Conservation (phyloP, 352 stramenopile genomes). For the Globisporangium lucens region DNA sequence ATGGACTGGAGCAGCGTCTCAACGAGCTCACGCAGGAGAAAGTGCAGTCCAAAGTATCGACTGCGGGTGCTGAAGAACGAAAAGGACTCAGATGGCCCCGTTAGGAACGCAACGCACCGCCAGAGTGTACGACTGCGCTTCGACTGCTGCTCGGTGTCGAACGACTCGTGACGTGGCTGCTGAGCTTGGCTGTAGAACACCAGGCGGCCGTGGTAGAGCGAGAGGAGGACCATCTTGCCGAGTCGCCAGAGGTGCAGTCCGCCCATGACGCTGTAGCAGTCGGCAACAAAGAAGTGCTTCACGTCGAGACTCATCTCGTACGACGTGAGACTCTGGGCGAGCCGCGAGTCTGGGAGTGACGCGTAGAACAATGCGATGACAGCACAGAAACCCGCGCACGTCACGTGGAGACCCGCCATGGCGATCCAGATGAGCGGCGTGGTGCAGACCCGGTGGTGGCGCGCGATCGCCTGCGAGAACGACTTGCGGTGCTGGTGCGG, state of each 20-base stretch:
- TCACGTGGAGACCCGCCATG: background rate
- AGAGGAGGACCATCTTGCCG: background rate
- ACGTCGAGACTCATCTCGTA: conserved; percentile 2
- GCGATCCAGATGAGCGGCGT: background rate
- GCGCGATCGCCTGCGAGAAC: background rate
- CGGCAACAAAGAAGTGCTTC: background rate
- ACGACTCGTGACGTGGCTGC: background rate
- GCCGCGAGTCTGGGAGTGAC: background rate
- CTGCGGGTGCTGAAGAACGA: background rate
- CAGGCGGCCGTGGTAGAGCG: background rate
- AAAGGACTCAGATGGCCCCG: background rate
- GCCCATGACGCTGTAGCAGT: background rate
- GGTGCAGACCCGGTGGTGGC: conserved; percentile 1
- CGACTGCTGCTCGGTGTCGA: background rate
- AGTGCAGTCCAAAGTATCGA: background rate
- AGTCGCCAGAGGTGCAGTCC: background rate
- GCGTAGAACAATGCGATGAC: background rate
- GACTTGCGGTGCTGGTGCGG: background rate
- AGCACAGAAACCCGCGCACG: background rate
- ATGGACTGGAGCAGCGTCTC: conserved; percentile 10
- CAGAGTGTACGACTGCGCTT: background rate
- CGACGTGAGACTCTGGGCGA: background rate
- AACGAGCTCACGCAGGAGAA: conserved; percentile 3
- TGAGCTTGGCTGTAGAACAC: background rate
- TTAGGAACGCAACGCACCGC: background rate